Conservation (phyloP, 2,329 filamentous ascomycete genomes). For the Zalaria sp. region DNA sequence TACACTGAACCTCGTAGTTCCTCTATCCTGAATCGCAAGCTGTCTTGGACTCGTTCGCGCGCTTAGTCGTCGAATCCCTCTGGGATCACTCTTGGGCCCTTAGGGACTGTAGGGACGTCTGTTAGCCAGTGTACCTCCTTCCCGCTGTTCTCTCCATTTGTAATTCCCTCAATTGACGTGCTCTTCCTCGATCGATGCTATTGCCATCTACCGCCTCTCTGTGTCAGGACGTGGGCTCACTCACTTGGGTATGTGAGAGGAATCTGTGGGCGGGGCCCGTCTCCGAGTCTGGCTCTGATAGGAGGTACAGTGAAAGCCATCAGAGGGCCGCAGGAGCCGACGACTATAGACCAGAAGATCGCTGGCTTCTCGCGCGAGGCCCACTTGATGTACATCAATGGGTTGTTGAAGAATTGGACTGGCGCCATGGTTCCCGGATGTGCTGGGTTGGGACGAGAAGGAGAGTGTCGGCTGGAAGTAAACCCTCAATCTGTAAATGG, state of each 20-base stretch:
- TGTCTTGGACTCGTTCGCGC: constrained; percentile 1
- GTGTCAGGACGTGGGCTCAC: constrained; percentile 22
- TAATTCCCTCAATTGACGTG: not conserved
- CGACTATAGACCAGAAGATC: constrained; percentile 71
- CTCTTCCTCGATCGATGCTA: no score
- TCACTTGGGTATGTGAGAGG: constrained; percentile 88
- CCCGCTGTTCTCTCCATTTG: not conserved
- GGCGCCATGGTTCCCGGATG: constrained; percentile 42
- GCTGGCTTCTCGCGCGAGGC: constrained; percentile 76
- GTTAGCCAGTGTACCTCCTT: constrained; percentile 4
- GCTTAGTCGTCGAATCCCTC: constrained; percentile 31
- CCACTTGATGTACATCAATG: constrained; percentile 78
- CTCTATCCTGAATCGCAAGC: no score
- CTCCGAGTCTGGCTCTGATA: constrained; percentile 57
- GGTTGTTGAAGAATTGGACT: constrained; percentile 71
- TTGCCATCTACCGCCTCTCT: no score
- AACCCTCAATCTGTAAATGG: not conserved
- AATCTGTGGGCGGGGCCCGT: constrained; percentile 55
- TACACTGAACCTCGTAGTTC: no score
- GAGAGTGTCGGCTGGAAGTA: no score
- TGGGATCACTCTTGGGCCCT: constrained; percentile 29
- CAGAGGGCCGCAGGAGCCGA: constrained; percentile 61
- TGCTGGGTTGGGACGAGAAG: no score
- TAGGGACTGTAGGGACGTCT: constrained; percentile 25
- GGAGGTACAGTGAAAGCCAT: constrained; percentile 59